A percentile compares a stretch with the other conserved stretches of the same genome.
phyloP scores from a whole-genome alignment of 805 yeast genomes.

The Hanseniaspora lindneri region DNA sequence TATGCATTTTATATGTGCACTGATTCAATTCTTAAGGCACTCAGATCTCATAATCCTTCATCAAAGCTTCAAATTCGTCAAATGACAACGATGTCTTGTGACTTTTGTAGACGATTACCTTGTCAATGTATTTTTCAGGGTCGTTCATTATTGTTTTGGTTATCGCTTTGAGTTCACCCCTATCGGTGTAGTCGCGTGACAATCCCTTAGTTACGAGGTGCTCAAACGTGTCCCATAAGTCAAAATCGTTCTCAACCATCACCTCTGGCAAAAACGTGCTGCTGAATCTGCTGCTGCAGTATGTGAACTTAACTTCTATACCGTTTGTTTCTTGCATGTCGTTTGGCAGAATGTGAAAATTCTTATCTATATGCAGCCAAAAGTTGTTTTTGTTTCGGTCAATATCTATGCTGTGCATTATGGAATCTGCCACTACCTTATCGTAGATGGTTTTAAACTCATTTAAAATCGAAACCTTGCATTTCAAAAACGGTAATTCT shows the following conservation, averaged over 20 bases:
- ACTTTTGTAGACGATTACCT: conserved; percentile 48
- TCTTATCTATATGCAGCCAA: conserved; percentile 39
- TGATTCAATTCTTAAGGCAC: too few species aligned
- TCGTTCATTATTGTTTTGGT: conserved; percentile 27
- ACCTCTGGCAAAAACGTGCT: conserved; percentile 90
- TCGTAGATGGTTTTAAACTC: conserved; percentile 31
- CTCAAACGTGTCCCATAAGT: conserved; percentile 53
- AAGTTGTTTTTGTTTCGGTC: conserved; percentile 42
- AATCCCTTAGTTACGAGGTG: conserved; percentile 54
- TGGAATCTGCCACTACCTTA: conserved; percentile 53
- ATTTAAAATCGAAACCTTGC: conserved; percentile 28
- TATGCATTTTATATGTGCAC: too few species aligned
- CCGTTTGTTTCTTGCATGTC: conserved; percentile 57
- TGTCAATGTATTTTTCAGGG: conserved; percentile 28
- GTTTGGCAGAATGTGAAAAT: conserved; percentile 5
- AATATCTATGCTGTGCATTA: conserved; percentile 18
- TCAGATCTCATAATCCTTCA: too few species aligned
- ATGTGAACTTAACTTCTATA: conserved; percentile 44
- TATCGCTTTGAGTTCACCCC: conserved; percentile 21
- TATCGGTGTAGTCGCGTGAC: neutral
- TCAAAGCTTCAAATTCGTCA: conserved; percentile 33
- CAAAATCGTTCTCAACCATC: conserved; percentile 80
- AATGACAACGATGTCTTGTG: conserved; percentile 35
- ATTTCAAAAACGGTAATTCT: conserved; percentile 45
- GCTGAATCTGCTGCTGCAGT: conserved; percentile 34